Percentiles rank a stretch among this genome's conserved stretches.
phyloP scores from a whole-genome alignment of 352 stramenopile species.

The Globisporangium irregulare region DNA sequence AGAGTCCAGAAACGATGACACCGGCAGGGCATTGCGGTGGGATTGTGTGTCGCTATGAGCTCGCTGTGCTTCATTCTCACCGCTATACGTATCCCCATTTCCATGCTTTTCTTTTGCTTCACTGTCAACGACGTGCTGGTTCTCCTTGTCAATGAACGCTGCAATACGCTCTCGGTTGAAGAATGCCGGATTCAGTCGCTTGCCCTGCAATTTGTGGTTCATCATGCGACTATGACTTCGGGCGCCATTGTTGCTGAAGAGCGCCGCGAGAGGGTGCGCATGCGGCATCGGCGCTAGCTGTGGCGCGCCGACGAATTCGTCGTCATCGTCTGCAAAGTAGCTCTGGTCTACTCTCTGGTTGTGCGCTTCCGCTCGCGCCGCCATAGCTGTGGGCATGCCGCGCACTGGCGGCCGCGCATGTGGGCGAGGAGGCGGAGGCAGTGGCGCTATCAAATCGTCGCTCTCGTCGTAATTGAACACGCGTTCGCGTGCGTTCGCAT shows the following conservation, averaged over 20 bases:
- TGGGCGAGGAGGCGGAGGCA: conserved; percentile 46
- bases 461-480: conserved; percentile 14
- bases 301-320: conserved; percentile 16
- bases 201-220: conserved; percentile 12
- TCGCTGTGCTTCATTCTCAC: neutral
- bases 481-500: conserved; percentile 4
- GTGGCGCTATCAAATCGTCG: conserved; percentile 45
- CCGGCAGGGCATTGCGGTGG: neutral
- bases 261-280: conserved; percentile 41
- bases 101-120: neutral
- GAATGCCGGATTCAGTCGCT: conserved; percentile 57
- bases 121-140: neutral
- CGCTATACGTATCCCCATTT: neutral
- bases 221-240: conserved; percentile 20
- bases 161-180: conserved; percentile 40
- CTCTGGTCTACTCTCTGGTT: neutral
- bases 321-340: conserved; percentile 24
- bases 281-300: conserved; percentile 47
- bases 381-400: conserved; percentile 5
- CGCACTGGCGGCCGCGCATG: conserved; percentile 26
- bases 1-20: conserved; percentile 14
- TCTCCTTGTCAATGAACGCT: conserved; percentile 31
- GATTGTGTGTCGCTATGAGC: neutral
- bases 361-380: neutral
- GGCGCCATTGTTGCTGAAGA: conserved; percentile 18